Base-by-base conservation (phyloP, 164 flowering plant genomes). In the Paratinospora sagittata region DNA sequence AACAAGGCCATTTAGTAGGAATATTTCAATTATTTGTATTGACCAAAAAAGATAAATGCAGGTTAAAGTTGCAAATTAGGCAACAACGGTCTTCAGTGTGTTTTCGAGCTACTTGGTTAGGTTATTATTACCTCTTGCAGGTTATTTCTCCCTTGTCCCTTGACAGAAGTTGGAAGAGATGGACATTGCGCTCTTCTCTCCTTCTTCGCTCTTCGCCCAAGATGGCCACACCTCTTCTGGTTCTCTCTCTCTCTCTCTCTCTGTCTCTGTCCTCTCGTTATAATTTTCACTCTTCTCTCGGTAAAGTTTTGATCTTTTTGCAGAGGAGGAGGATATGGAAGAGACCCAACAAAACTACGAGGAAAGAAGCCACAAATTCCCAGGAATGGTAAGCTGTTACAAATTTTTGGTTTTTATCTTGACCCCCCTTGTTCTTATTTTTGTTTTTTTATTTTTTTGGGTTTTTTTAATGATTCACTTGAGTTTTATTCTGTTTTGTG, bases 141-240 rank as follows among this genome's bases (percentile, higher is more conserved):
- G n/a, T n/a, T n/a, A n/a, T n/a, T n/a, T n/a, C n/a, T n/a, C n/a
- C n/a, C n/a, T n/a, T n/a, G n/a, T n/a, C n/a, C n/a, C n/a, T n/a
- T n/a, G n/a, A n/a, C n/a, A n/a, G n/a, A n/a, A n/a, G n/a, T n/a
- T n/a, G n/a, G 21, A 24, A 24, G 47, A 21, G 34, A 93, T 91
- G 98, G 98, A 93, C 78, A 87, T 82, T 14, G 97, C 97, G 52
- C 87, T 93, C 37, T 93, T 93, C 86, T 93, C 98, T 13, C 91
- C 98, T 0, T 89, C 97, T 34, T 89, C 93, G 1, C 90, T 91
- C 69, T 91, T 93, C 73, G 83, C 78, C 58, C 82, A 81, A 52
- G 82, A 79, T 27, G 86, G 81, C 36, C 85, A 76, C 27, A 55
- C 70, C 74, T 74, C 83, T 34, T 37, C 81, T 45, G 84, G 88